Conservation (phyloP, 2,329 filamentous ascomycete genomes). For the Sporothrix dimorphospora region DNA sequence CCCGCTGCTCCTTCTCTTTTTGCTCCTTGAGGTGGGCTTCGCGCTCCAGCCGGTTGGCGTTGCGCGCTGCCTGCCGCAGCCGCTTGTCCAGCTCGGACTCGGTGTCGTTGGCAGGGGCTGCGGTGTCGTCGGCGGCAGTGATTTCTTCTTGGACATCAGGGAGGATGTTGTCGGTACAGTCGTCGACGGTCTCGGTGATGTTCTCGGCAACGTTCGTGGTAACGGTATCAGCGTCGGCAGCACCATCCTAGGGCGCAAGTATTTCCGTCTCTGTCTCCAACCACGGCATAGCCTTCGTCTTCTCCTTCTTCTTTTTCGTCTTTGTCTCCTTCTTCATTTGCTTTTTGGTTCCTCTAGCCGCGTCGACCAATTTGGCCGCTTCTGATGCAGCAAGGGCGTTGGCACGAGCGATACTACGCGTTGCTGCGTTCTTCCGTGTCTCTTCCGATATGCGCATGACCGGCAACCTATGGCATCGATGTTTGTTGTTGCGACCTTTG, state of each 20-base stretch:
- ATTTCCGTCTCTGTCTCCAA: constrained; percentile 1
- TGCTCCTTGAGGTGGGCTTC: neutral
- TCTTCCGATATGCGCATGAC: neutral
- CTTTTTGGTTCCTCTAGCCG: neutral
- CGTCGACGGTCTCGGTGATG: too few relatives aligned
- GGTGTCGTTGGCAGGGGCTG: neutral
- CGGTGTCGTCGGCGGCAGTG: neutral
- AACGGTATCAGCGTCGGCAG: neutral
- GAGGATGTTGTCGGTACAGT: too few relatives aligned
- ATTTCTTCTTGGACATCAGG: neutral
- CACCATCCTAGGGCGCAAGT: neutral
- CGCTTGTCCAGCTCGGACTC: constrained; percentile 7
- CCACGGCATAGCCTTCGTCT: neutral
- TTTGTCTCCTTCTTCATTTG: neutral
- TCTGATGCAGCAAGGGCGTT: neutral
- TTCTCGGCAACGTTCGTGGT: neutral
- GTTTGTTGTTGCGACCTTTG: neutral
- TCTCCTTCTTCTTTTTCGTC: neutral
- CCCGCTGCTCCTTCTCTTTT: neutral
- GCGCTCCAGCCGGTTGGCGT: neutral
- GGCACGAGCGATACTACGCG: neutral
- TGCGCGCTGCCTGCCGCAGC: neutral
- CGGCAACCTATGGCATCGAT: neutral
- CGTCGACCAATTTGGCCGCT: neutral
- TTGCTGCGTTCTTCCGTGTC: neutral